Base-by-base conservation (phyloP, 2,329 filamentous ascomycete genomes). In the Penicillium psychrosexuale region DNA sequence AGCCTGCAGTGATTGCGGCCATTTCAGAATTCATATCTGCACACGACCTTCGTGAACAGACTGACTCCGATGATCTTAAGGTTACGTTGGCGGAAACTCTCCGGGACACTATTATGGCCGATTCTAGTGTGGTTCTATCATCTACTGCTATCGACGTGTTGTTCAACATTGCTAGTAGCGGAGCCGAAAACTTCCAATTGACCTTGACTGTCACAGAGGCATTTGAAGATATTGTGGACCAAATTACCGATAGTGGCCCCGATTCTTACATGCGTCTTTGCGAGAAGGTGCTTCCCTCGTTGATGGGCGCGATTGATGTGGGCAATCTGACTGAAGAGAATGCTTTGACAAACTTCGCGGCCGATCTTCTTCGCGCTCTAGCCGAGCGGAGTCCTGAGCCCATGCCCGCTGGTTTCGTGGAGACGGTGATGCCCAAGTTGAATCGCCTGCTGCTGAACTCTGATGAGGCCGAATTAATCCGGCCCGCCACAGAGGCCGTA, bases 61-160 rank as follows among this genome's bases (percentile, higher is more conserved):
- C 89, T 51, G 92, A 97, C 59, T 89, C 90, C 11, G 93, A 97
- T 63, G 94, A 99, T 71, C 83, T 97, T 51, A 85, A 97, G 62
- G 90, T 96, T 13, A 93, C 92, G 0, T 79, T 99, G 31, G 89
- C 93, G 6, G 91, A 97, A 73, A 89, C 92, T 0, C 79, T 97
- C 3, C 84, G 91, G 48, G 86, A 91, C 64, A 87, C 89, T 28
- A 94, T 97, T 65, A 81, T 87, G 63, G 82, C 96, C 51, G 87
- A 97, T 64, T 84, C 89, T 3, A 80, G 81, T 15, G 84, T 94
- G 50, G 87, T 89, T 22, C 81, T 96, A 22, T 84, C 86, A 0
- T 83, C 82, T 13, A 86, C 88, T 12, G 84, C 88, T 43, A 83
- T 86, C 53, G 90, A 93, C 22, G 78, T 96, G 13, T 83, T 99